phyloP scores from a whole-genome alignment of 1,284 basidiomycete genomes.

The Paramarasmius palmivorus region DNA sequence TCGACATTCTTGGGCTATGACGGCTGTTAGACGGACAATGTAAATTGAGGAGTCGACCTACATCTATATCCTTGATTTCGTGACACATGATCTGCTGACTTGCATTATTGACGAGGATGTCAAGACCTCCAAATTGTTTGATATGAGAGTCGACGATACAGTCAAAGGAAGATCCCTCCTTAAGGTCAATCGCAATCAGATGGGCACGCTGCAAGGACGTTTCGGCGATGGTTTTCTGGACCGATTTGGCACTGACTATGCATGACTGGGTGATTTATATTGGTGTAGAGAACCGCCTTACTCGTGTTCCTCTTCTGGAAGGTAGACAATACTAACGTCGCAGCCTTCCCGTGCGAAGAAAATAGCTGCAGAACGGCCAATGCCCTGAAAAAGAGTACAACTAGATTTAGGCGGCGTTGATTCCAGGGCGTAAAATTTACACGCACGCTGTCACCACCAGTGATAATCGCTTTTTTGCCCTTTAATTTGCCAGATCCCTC shows the following conservation, averaged over 20 bases:
- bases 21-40: neutral
- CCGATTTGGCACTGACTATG: slow-evolving; percentile 5
- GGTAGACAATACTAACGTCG: slow-evolving; percentile 65
- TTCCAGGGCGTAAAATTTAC: no score
- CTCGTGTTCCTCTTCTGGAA: slow-evolving; percentile 62
- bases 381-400: slow-evolving; percentile 41
- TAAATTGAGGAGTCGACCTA: neutral
- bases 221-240: neutral
- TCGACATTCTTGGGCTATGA: slow-evolving; percentile 38
- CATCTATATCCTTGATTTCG: slow-evolving; percentile 11
- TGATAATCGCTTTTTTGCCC: slow-evolving; percentile 63
- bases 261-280: no score
- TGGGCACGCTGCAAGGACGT: slow-evolving; percentile 32
- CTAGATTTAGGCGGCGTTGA: no score
- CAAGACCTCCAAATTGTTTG: slow-evolving; percentile 43
- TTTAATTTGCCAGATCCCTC: slow-evolving; percentile 31
- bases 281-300: neutral
- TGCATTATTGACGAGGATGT: no score
- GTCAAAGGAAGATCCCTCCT: slow-evolving; percentile 36
- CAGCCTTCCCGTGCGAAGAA: slow-evolving; percentile 67
- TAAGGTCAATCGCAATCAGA: slow-evolving; percentile 43
- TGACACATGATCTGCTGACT: slow-evolving; percentile 38
- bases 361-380: slow-evolving; percentile 59
- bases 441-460: slow-evolving; percentile 44
- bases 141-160: slow-evolving; percentile 51